phyloP scores from a whole-genome alignment of 805 yeast species.

The Cyberlindnera mycetangii region DNA sequence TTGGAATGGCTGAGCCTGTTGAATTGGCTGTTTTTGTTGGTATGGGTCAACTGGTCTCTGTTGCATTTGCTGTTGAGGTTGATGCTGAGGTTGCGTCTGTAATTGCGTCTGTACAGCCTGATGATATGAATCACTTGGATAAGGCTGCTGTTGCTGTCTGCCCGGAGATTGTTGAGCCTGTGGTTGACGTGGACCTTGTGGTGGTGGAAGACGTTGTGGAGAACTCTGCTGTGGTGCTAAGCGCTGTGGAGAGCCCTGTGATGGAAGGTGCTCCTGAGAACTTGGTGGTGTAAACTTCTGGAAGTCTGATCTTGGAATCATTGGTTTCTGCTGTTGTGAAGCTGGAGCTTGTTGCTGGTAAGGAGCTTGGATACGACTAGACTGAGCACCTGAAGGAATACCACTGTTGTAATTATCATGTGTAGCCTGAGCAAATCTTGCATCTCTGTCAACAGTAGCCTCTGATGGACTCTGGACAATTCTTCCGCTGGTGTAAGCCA shows the following conservation, averaged over 20 bases:
- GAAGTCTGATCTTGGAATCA: slow-evolving; percentile 24
- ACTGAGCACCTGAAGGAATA: slow-evolving; percentile 2
- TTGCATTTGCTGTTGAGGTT: neutral
- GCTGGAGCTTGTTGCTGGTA: neutral
- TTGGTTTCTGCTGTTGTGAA: slow-evolving; percentile 9
- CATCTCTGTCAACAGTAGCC: slow-evolving; percentile 7
- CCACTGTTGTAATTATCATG: neutral
- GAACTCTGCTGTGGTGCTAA: slow-evolving; percentile 2
- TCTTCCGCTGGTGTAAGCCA: slow-evolving; percentile 26
- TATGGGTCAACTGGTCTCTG: neutral
- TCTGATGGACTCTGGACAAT: slow-evolving; percentile 17
- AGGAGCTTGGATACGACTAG: slow-evolving; percentile 2
- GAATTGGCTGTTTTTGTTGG: slow-evolving; percentile 2
- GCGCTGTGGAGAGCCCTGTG: slow-evolving; percentile 6
- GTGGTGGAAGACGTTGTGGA: slow-evolving; percentile 10
- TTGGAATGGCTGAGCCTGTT: neutral
- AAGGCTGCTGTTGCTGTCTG: slow-evolving; percentile 4
- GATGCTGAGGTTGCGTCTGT: slow-evolving; percentile 5
- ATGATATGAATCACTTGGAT: slow-evolving; percentile 7
- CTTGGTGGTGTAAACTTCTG: slow-evolving; percentile 23
- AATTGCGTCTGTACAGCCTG: slow-evolving; percentile 5
- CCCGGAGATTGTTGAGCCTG: slow-evolving; percentile 7
- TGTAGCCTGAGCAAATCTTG: slow-evolving; percentile 8
- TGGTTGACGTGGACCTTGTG: slow-evolving; percentile 13
- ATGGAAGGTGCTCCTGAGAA: slow-evolving; percentile 17